These are phyloP conservation scores for Plectranthus barbatus DNA, from an alignment of 257 asterid genomes.

Conservation along the genomic window DNA sequence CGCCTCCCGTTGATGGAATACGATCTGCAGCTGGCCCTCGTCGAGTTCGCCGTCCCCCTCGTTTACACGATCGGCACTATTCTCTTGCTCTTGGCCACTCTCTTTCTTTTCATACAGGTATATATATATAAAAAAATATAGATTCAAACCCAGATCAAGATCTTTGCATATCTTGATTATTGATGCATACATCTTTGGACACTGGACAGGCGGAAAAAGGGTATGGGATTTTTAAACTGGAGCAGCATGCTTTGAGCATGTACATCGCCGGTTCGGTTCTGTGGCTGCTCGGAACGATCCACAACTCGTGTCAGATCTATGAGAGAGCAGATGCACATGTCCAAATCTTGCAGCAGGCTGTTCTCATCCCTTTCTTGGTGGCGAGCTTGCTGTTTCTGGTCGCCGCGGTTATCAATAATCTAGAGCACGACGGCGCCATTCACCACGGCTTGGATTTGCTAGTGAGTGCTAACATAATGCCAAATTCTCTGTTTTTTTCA, in stretches of 20 bases:
- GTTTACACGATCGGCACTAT: constrained; percentile 41
- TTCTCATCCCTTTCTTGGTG: constrained; percentile 63
- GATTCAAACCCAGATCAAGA: too few species aligned
- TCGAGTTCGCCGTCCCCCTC: constrained; percentile 70
- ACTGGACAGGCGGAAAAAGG: constrained; percentile 61
- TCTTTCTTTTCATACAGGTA: constrained; percentile 71
- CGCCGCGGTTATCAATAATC: constrained; percentile 47
- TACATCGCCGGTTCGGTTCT: constrained; percentile 62
- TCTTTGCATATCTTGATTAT: too few species aligned
- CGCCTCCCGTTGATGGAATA: constrained; percentile 40
- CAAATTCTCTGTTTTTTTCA: not conserved
- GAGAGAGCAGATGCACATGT: constrained; percentile 77
- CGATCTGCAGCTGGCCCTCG: constrained; percentile 62
- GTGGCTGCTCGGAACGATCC: constrained; percentile 83
- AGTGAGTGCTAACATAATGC: constrained; percentile 20
- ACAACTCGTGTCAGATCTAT: constrained; percentile 76
- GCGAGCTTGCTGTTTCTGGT: constrained; percentile 63
- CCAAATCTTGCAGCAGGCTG: constrained; percentile 70
- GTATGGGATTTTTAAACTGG: constrained; percentile 23
- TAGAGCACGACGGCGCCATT: constrained; percentile 28
- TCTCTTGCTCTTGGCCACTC: constrained; percentile 44
- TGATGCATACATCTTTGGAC: not conserved
- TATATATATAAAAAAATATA: too few species aligned
- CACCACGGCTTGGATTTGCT: constrained; percentile 47
- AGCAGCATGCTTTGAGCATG: constrained; percentile 51